Evolutionary conservation across 1,139 yeast genomes (phyloP).

Genomic region (Magnusiomyces paraingens): DNA sequence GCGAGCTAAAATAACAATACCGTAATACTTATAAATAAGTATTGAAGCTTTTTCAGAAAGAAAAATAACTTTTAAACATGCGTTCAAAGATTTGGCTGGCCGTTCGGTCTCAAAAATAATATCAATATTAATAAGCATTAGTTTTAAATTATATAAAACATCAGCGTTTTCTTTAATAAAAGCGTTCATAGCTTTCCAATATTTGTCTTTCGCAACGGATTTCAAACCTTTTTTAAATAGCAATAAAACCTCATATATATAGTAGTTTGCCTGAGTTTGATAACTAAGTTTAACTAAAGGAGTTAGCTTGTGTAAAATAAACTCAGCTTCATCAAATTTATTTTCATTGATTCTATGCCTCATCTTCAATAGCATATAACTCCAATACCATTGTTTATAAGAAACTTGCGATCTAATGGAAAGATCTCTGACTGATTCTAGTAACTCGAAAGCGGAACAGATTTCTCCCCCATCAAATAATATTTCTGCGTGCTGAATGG

Average conservation of each 20-base stretch:
- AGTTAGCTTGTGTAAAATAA: slow-evolving; percentile 19
- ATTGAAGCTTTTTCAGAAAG: slow-evolving; percentile 22
- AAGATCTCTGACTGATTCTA: slow-evolving; percentile 15
- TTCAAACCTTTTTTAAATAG: slow-evolving; percentile 19
- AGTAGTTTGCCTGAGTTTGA: slow-evolving; percentile 11
- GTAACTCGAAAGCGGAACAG: slow-evolving; percentile 15
- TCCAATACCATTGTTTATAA: slow-evolving; percentile 24
- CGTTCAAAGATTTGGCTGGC: slow-evolving; percentile 23
- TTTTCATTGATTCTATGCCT: slow-evolving; percentile 18
- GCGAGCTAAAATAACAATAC: slow-evolving; percentile 23
- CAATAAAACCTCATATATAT: slow-evolving; percentile 16
- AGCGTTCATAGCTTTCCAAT: slow-evolving; percentile 15
- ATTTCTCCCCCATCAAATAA: slow-evolving; percentile 20
- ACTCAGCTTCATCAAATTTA: slow-evolving; percentile 18
- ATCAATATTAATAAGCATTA: slow-evolving; percentile 22
- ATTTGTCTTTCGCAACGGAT: slow-evolving; percentile 17
- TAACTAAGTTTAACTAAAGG: slow-evolving; percentile 15
- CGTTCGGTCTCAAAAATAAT: slow-evolving; percentile 19
- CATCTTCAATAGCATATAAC: slow-evolving; percentile 18
- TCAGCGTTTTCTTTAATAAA: slow-evolving; percentile 19
- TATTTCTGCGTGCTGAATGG: slow-evolving; percentile 18
- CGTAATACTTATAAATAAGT: slow-evolving; percentile 23
- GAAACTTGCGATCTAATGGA: slow-evolving; percentile 18
- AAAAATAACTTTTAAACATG: slow-evolving; percentile 20
- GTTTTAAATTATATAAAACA: slow-evolving; percentile 21